Percentiles rank a stretch among this genome's conserved stretches.
phyloP scores from a whole-genome alignment of 768 basidiomycete genomes.

The Pleurotus djamor region DNA sequence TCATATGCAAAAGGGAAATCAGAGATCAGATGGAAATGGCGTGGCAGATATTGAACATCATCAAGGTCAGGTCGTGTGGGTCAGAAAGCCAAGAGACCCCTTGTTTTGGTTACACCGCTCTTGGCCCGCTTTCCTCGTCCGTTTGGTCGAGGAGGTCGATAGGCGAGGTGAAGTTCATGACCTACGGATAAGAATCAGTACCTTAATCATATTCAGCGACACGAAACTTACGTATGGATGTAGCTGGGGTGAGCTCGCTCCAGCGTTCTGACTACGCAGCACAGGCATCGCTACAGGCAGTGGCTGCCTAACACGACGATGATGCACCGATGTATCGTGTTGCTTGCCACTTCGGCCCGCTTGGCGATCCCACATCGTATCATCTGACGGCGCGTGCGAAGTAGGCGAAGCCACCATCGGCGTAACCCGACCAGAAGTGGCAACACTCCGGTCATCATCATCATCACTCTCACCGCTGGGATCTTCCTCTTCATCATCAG shows the following conservation, averaged over 20 bases:
- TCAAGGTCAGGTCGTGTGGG: no score
- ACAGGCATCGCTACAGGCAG: constrained; percentile 10
- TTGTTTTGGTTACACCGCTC: neutral
- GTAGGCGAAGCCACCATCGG: constrained; percentile 14
- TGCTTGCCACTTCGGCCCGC: constrained; percentile 11
- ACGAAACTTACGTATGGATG: constrained; percentile 38
- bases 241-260: constrained; percentile 18
- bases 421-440: constrained; percentile 20
- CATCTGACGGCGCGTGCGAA: constrained; percentile 25
- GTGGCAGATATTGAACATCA: no score
- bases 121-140: neutral
- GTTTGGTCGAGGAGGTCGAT: constrained; percentile 20
- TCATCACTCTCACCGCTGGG: constrained; percentile 39
- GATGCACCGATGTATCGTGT: constrained; percentile 12
- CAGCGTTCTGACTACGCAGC: neutral
- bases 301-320: constrained; percentile 10
- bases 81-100: no score
- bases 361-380: constrained; percentile 26
- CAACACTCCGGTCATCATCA: constrained; percentile 21
- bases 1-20: no score
- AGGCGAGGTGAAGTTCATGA: constrained; percentile 42
- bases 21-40: no score
- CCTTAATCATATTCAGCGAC: neutral
- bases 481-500: constrained; percentile 27
- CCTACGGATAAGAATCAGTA: constrained; percentile 19